Conservation (phyloP, 805 yeast genomes). For the Scheffersomyces ergatensis region DNA sequence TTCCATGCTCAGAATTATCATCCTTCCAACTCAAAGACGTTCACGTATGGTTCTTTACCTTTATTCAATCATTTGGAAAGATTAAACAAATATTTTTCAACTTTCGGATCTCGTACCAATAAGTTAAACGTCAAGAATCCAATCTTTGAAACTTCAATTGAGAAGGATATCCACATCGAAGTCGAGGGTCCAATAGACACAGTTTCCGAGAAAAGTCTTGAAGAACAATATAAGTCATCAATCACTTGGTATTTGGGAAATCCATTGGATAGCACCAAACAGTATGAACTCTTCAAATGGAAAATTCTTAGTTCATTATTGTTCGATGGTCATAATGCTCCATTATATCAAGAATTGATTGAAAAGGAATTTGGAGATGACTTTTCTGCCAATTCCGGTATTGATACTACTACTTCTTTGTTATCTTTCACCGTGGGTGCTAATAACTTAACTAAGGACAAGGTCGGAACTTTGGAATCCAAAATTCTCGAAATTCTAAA, state of each 20-base stretch:
- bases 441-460: slow-evolving; percentile 61
- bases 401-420: slow-evolving; percentile 75
- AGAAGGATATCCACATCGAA: slow-evolving; percentile 18
- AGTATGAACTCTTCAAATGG: slow-evolving; percentile 69
- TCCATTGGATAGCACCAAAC: slow-evolving; percentile 50
- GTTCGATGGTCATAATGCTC: slow-evolving; percentile 90
- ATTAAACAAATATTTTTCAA: slow-evolving; percentile 47
- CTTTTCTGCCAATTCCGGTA: slow-evolving; percentile 82
- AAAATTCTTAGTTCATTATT: slow-evolving; percentile 68
- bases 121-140: slow-evolving; percentile 43
- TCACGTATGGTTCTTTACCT: slow-evolving; percentile 82
- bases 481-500: slow-evolving; percentile 48
- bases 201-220: slow-evolving; percentile 52
- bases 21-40: slow-evolving; percentile 85
- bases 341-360: slow-evolving; percentile 80
- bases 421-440: slow-evolving; percentile 82
- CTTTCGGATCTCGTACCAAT: slow-evolving; percentile 50
- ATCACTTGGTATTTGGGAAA: slow-evolving; percentile 86
- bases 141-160: slow-evolving; percentile 23
- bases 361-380: slow-evolving; percentile 86
- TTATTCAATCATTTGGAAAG: slow-evolving; percentile 57
- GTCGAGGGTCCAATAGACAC: slow-evolving; percentile 75
- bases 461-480: slow-evolving; percentile 45
- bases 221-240: slow-evolving; percentile 74
- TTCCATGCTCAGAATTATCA: slow-evolving; percentile 80